Percentiles rank a stretch among this genome's conserved stretches.
Conservation (phyloP, 1,139 yeast species). For the Geotrichum reessii region DNA sequence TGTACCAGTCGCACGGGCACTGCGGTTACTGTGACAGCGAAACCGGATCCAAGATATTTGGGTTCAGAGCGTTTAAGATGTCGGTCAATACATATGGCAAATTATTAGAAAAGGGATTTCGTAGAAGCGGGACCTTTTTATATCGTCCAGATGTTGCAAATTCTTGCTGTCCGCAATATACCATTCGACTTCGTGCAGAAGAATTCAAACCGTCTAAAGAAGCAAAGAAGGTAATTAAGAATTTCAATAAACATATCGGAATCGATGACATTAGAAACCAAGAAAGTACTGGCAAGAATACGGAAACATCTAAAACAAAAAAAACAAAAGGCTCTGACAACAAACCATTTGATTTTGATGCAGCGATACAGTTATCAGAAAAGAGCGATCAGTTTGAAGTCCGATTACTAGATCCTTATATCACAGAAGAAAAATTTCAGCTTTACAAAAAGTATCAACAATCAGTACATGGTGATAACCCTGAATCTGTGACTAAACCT, state of each 20-base stretch:
- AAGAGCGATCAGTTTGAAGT: conserved; percentile 41
- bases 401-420: conserved; percentile 49
- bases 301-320: neutral
- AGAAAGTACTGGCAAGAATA: neutral
- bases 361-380: conserved; percentile 4
- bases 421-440: conserved; percentile 55
- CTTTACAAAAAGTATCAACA: conserved; percentile 68
- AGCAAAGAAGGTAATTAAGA: conserved; percentile 57
- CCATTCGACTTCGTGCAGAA: conserved; percentile 58
- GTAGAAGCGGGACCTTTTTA: conserved; percentile 70
- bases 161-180: conserved; percentile 77
- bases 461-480: conserved; percentile 58
- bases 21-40: conserved; percentile 17
- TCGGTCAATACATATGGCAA: conserved; percentile 52
- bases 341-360: neutral
- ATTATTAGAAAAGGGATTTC: conserved; percentile 64
- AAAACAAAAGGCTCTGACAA: neutral
- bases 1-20: neutral
- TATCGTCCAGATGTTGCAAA: conserved; percentile 69
- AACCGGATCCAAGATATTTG: conserved; percentile 1
- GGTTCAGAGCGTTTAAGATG: conserved; percentile 1
- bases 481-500: conserved; percentile 39
- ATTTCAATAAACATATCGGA: conserved; percentile 44
- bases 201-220: conserved; percentile 54
- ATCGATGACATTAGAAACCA: neutral